Evolutionary conservation across 169 alveolate species (phyloP), one percentile per base, ranked within the genome.

Genomic region (Neospora caninum): DNA sequence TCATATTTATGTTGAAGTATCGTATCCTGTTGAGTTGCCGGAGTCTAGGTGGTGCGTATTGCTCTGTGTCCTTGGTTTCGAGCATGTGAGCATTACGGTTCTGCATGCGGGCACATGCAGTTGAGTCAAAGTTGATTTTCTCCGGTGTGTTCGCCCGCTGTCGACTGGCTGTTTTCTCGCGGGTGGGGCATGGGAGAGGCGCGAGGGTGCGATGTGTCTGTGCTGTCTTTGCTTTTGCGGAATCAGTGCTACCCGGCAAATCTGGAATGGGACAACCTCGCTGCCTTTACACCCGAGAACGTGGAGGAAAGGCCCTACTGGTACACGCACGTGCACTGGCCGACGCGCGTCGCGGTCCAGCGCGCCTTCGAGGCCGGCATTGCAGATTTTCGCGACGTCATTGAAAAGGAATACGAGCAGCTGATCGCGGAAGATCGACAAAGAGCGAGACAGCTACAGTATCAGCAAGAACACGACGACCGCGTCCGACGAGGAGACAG

Each of bases 241-340:
- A 83, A 29, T 73, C 95, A 96, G 95, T 82, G 91, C 41, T 96
- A 96, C 53, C 97, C 95, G 36, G 96, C 92, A 20, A 95, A 95
- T 64, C 80, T 94, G 58, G 96, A 94, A 58, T 96, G 97, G 97
- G 96, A 96, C 42, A 96, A 96, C 54, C 87, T 94, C 73, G 95
- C 95, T 49, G 97, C 96, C 18, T 78, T 96, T 41, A 95, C 97
- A 4, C 97, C 97, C 31, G 97, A 96, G 39, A 96, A 96, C 43
- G 94, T 31, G 38, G 96, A 96, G 42, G 91, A 94, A 31, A 39
- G 97, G 41, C 94, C 94, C 49, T 78, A 88, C 41, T 96, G 96
- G 94, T 96, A 96, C 83, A 94, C 93, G 29, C 91, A 89, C 70
- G 96, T 96, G 20, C 97, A 96, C 93, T 96, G 95, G 13, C 97